Evolutionary conservation across 345 rosid genomes (phyloP).

Genomic region (Cardamine chenopodiifolia): DNA sequence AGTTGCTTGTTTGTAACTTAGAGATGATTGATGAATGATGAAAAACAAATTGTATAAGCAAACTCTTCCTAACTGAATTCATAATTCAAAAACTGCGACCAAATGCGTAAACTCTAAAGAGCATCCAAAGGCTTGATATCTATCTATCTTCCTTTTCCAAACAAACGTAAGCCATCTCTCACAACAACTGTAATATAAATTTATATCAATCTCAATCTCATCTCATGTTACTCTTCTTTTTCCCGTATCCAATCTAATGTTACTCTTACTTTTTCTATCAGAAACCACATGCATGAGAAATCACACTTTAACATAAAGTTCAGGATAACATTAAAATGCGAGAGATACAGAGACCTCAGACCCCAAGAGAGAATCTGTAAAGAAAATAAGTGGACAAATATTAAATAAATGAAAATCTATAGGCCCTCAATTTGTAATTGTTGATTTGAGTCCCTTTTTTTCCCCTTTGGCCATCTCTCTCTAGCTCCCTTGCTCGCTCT

Average conservation of each 20-base stretch:
- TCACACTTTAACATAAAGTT: neutral
- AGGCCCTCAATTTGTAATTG: neutral
- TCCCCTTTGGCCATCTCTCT: constrained; percentile 13
- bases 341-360: neutral
- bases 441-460: constrained; percentile 14
- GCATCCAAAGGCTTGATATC: no score
- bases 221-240: no score
- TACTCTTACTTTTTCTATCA: neutral
- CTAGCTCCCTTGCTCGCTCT: neutral
- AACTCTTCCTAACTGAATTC: no score
- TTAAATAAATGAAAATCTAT: neutral
- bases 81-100: no score
- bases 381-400: neutral
- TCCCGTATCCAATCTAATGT: neutral
- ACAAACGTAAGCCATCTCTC: no score
- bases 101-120: no score
- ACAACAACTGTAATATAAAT: no score
- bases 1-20: no score
- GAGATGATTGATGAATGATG: no score
- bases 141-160: no score
- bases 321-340: neutral
- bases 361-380: neutral
- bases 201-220: no score
- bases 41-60: no score
- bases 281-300: neutral